phyloP scores from a whole-genome alignment of 176 grass and related monocot genomes.

The Oryza glaberrima region DNA sequence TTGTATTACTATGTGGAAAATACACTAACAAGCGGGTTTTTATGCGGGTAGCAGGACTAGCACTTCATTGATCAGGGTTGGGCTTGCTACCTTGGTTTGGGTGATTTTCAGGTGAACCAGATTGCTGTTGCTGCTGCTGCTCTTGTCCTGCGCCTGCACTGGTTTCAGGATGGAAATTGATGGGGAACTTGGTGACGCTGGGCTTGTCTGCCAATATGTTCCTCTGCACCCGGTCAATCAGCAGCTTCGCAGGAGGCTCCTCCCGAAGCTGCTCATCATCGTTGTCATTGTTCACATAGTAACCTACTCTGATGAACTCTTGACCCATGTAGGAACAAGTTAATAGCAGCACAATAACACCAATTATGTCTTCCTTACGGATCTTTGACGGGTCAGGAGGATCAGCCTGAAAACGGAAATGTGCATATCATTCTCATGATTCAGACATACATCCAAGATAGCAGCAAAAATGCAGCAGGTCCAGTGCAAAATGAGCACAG shows the following conservation, averaged over 20 bases:
- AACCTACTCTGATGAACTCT: constrained; percentile 97
- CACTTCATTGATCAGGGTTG: constrained; percentile 19
- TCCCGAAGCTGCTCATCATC: constrained; percentile 87
- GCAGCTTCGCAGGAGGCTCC: constrained; percentile 72
- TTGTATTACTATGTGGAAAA: no score
- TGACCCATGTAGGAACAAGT: constrained; percentile 96
- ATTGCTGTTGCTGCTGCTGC: constrained; percentile 56
- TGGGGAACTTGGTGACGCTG: constrained; percentile 92
- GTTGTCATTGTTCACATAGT: constrained; percentile 98
- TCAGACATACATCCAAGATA: constrained; percentile 10
- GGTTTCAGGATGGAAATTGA: constrained; percentile 94
- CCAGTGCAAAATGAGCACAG: background rate
- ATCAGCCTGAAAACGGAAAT: constrained; percentile 67
- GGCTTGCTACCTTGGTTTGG: no score
- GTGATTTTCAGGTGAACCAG: no score
- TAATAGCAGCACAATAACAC: constrained; percentile 88
- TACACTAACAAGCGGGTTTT: no score
- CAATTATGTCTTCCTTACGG: constrained; percentile 95
- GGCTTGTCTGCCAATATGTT: constrained; percentile 94
- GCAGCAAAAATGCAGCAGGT: background rate
- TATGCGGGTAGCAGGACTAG: no score
- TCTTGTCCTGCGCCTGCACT: constrained; percentile 46
- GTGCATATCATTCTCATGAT: background rate
- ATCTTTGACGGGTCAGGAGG: constrained; percentile 92
- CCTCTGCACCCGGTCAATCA: constrained; percentile 82